Evolutionary conservation across 805 yeast genomes (phyloP).

Genomic region (Candida ascalaphidarum): DNA sequence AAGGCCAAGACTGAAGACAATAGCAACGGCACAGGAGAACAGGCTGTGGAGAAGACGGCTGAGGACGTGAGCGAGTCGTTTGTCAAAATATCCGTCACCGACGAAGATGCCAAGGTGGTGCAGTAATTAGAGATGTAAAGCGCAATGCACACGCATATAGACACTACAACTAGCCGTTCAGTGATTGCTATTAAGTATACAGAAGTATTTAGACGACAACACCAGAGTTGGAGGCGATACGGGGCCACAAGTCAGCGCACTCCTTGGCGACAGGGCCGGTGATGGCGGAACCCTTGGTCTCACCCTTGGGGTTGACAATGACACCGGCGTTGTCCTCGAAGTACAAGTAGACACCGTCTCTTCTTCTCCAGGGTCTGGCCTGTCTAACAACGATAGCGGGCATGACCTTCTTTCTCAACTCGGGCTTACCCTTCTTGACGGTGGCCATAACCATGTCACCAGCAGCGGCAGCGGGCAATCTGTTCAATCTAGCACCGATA

Average conservation of each 20-base stretch:
- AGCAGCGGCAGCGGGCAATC: slow-evolving; percentile 99
- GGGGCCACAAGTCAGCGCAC: slow-evolving; percentile 99
- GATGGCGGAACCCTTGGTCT: slow-evolving; percentile 99
- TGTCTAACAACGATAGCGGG: slow-evolving; percentile 99
- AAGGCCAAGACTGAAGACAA: no score
- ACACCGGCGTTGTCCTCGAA: slow-evolving; percentile 99
- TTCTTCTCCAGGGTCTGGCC: slow-evolving; percentile 99
- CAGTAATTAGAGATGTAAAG: no score
- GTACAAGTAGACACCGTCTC: slow-evolving; percentile 99
- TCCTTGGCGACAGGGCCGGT: slow-evolving; percentile 99
- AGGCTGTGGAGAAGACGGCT: no score
- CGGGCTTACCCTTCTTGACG: slow-evolving; percentile 99
- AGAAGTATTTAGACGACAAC: slow-evolving; percentile 87
- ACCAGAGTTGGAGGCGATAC: slow-evolving; percentile 99
- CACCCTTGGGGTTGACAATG: slow-evolving; percentile 99
- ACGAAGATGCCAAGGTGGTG: no score
- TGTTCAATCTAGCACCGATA: slow-evolving; percentile 98
- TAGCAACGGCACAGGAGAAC: no score
- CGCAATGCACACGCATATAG: no score
- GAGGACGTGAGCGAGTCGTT: no score
- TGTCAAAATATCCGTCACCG: no score
- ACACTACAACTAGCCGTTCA: no score
- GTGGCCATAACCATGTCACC: slow-evolving; percentile 99
- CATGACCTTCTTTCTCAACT: slow-evolving; percentile 99
- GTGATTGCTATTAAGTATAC: no score